Base-by-base conservation (phyloP, 1,284 basidiomycete species). In the Chalciporus sp. region DNA sequence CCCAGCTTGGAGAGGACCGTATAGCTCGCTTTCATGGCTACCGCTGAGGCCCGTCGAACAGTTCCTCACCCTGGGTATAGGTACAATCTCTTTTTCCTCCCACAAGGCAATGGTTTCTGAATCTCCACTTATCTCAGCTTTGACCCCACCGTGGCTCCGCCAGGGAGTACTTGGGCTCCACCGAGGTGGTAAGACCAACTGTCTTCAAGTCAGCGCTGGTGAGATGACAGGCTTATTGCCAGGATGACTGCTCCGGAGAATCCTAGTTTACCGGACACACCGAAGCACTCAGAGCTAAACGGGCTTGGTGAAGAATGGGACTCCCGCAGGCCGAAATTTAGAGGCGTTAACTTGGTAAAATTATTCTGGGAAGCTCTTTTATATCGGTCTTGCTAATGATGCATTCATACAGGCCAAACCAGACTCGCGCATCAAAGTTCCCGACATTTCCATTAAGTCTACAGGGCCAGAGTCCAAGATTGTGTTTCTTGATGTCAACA, bases 401-500 rank as follows among this genome's bases (percentile, higher is more conserved):
- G 16, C n/a, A 17, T n/a, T 17, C n/a, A 7, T 10, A 7, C 35
- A 37, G 35, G 57, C 64, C 41, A 68, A 61, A 48, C 27, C 49
- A 1, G 60, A 68, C 42, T 29, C 58, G 3, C 64, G 64, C 19
- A 37, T 67, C 20, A 67, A 64, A 42, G 49, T 57, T 7, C 67
- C 66, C 4, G 50, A 16, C n/a, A 64, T 69, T 27, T 62, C 68
- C 39, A 69, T 67, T 16, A 58, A 44, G 52, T 58, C 64, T 12
- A 51, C 50, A n/a, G 56, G 49, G 14, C 54, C 67, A 7, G 63
- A 66, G 37, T 54, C 58, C 4, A 19, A 57, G n/a, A 47, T 62
- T 23, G 67, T 65, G 0, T 69, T 68, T 31, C 51, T 69, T 9
- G 65, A 71, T 19, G 69, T 71, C 12, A 61, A 64, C 29, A 70